These are phyloP conservation scores for Spergularia bocconei DNA, from an alignment of 148 eudicot species.

Conservation along the genomic window DNA sequence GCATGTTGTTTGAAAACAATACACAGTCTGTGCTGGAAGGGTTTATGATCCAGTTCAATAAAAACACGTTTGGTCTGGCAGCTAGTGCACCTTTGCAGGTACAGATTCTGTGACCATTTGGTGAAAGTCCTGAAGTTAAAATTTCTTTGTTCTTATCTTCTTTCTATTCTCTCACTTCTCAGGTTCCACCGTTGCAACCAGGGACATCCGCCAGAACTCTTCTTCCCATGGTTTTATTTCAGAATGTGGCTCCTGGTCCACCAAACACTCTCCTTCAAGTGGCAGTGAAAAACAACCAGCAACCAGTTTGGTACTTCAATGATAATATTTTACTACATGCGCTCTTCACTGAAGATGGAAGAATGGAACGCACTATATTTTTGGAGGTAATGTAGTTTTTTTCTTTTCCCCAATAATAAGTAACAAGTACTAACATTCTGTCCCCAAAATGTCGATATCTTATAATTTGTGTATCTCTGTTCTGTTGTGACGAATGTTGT, in stretches of 20 bases:
- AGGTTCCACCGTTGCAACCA: conserved; percentile 85
- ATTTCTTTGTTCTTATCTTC: neutral
- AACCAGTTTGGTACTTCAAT: conserved; percentile 92
- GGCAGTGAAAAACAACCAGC: conserved; percentile 95
- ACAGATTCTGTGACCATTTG: conserved; percentile 1
- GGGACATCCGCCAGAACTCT: conserved; percentile 76
- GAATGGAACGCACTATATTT: conserved; percentile 85
- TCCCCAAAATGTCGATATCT: neutral
- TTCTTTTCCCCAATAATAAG: neutral
- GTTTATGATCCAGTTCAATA: conserved; percentile 96
- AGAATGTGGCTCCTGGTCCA: conserved; percentile 81
- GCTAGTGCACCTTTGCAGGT: conserved; percentile 91
- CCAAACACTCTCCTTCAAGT: conserved; percentile 86
- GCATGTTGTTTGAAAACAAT: conserved; percentile 80
- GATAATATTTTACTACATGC: conserved; percentile 68
- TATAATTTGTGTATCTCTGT: neutral
- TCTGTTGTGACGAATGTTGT: neutral
- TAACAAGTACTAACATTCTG: neutral
- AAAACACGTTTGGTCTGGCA: conserved; percentile 93
- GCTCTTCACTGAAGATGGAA: conserved; percentile 86
- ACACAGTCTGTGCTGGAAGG: conserved; percentile 73
- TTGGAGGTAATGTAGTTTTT: conserved; percentile 62
- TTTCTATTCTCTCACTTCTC: conserved; percentile 17
- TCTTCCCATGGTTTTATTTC: conserved; percentile 87
- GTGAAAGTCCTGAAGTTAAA: neutral